Conservation (phyloP, 306 rosid species). For the Prunus mongolica region DNA sequence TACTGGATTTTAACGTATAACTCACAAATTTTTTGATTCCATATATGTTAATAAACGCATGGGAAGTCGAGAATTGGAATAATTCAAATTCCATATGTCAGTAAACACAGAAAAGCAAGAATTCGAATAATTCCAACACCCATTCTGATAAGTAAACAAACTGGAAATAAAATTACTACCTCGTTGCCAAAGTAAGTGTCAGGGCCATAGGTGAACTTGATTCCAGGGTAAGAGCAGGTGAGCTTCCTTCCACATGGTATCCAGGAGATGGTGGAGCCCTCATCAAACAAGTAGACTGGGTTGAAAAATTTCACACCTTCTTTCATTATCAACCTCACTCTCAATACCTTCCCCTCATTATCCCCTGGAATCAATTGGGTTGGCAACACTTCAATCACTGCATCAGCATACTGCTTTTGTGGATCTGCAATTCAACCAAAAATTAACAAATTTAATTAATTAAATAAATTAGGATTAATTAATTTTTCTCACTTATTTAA, state of each 20-base stretch:
- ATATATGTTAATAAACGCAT: no score
- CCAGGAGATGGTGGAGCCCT: conserved; percentile 94
- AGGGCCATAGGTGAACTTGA: conserved; percentile 89
- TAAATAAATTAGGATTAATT: not conserved
- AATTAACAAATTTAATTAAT: no score
- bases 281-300: conserved; percentile 96
- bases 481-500: not conserved
- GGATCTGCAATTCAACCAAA: conserved; percentile 53
- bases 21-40: no score
- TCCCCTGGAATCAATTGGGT: conserved; percentile 83
- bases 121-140: no score
- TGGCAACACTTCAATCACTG: conserved; percentile 96
- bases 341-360: conserved; percentile 83
- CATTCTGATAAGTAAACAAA: no score
- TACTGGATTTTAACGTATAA: no score
- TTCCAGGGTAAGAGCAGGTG: conserved; percentile 98
- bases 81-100: no score
- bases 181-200: conserved; percentile 68
- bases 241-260: conserved; percentile 99
- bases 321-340: conserved; percentile 91
- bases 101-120: no score
- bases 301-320: conserved; percentile 76
- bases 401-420: conserved; percentile 95
- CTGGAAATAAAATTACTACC: conserved; percentile 34
- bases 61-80: no score